These are phyloP conservation scores for Coemansia sp. DNA, from an alignment of 192 early-diverging fungal species.

Conservation along the genomic window DNA sequence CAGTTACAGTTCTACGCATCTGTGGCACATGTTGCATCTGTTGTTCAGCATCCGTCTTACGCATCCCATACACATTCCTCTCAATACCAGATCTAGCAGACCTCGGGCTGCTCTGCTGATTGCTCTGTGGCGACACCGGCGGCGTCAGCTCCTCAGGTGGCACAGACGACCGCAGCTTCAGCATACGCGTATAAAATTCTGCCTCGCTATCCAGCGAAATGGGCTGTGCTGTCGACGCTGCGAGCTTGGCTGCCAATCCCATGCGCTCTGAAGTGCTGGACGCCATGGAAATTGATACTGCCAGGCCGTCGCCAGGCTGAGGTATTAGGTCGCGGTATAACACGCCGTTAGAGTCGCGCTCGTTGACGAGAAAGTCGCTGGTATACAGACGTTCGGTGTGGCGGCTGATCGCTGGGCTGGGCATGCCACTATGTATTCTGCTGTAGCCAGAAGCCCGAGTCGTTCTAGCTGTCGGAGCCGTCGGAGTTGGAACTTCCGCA, in stretches of 20 bases:
- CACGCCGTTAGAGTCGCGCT: no score
- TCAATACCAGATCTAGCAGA: not conserved
- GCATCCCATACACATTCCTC: no score
- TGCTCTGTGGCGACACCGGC: slow-evolving; percentile 10
- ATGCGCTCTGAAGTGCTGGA: not conserved
- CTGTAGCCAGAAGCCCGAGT: not conserved
- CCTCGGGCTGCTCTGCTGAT: not conserved
- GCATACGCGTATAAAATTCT: slow-evolving; percentile 30
- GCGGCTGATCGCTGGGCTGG: slow-evolving; percentile 6
- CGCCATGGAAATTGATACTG: not conserved
- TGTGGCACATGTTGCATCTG: no score
- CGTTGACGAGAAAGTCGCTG: not conserved
- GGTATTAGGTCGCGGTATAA: no score
- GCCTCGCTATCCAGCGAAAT: slow-evolving; percentile 18
- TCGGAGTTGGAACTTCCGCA: not conserved
- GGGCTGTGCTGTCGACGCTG: slow-evolving; percentile 1
- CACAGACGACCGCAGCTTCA: slow-evolving; percentile 23
- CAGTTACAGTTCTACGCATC: no score
- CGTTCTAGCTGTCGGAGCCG: not conserved
- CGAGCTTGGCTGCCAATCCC: slow-evolving; percentile 6
- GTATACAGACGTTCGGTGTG: not conserved
- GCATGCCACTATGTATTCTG: slow-evolving; percentile 1
- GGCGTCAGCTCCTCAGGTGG: slow-evolving; percentile 23
- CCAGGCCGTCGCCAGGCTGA: no score
- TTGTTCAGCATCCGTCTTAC: no score